Conservation (phyloP, 768 basidiomycete genomes). For the Amanita molliuscula region DNA sequence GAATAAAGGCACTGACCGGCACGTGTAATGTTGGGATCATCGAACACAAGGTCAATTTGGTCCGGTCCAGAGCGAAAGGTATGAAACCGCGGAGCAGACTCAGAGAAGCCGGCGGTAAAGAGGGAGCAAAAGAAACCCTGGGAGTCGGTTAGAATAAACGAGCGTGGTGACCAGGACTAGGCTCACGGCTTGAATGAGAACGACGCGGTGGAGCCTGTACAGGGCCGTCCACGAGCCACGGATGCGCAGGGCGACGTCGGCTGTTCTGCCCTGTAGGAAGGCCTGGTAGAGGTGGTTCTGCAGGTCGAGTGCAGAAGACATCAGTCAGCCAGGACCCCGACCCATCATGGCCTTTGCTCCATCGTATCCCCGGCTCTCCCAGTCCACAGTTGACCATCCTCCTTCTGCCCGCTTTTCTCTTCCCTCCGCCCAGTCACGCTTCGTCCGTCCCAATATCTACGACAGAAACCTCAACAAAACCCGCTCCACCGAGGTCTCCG, state of each 20-base stretch:
- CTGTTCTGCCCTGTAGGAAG: conserved; percentile 59
- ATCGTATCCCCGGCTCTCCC: conserved; percentile 50
- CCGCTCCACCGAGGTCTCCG: conserved; percentile 72
- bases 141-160: background rate
- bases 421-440: conserved; percentile 42
- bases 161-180: too few relatives aligned
- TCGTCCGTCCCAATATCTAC: conserved; percentile 68
- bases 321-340: conserved; percentile 7
- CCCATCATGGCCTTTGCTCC: conserved; percentile 1
- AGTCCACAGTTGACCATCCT: conserved; percentile 40
- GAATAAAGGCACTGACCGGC: conserved; percentile 42
- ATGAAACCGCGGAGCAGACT: conserved; percentile 33
- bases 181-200: conserved; percentile 77
- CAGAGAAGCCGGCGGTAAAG: conserved; percentile 72
- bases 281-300: conserved; percentile 71
- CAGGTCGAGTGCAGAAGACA: conserved; percentile 42
- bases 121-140: conserved; percentile 85
- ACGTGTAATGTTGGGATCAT: conserved; percentile 83
- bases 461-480: conserved; percentile 87
- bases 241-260: conserved; percentile 71
- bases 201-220: conserved; percentile 75
- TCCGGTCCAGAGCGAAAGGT: conserved; percentile 24
- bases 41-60: conserved; percentile 62
- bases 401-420: conserved; percentile 66
- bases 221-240: conserved; percentile 55